Evolutionary conservation across 495 filamentous ascomycete genomes (phyloP), one percentile per base, ranked within the genome.

Genomic region (Aspergillus leporis): DNA sequence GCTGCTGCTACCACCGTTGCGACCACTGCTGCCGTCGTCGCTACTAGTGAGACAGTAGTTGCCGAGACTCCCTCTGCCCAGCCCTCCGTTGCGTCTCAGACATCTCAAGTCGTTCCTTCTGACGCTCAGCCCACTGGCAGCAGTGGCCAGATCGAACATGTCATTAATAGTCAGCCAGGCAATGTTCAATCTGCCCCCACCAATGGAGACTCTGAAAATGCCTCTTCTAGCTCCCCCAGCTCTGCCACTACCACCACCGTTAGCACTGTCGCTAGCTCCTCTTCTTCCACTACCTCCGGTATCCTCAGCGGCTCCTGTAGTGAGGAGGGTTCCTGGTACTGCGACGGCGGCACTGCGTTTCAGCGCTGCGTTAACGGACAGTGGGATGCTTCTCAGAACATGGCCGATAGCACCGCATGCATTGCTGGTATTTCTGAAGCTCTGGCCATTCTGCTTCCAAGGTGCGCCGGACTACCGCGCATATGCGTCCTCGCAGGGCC

Each of bases 311-410:
- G 79, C 36, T 59, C 81, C 23, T 85, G 84, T 75, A 73, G 66
- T 23, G 47, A 69, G 43, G 83, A 87, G 64, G 82, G 80, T 49
- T 73, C 71, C 50, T 87, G 82, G 82, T 83, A 84, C 70, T 87
- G 84, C 68, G 70, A 83, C 40, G 70, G 63, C 32, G 83, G 82
- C 51, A 71, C 70, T 2, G 67, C 73, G 1, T 87, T 82, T 76
- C 83, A 85, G 69, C 80, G 82, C 51, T 87, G 84, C 61, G 84
- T 81, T 6, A 76, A 76, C n/a, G 83, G 83, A 5, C 53, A 57
- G 34, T 87, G 84, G 84, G 81, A 80, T 23, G 72, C 61, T 12
- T 67, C 74, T 19, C 72, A 79, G 31, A 61, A 67, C 43, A 65
- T 85, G 67, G 77, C 83, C 0, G 67, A 73, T 0, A 83, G 83